A percentile compares a stretch with the other conserved stretches of the same genome.
Evolutionary conservation across 331 rosid genomes (phyloP).

Genomic region (Malus hybrid): DNA sequence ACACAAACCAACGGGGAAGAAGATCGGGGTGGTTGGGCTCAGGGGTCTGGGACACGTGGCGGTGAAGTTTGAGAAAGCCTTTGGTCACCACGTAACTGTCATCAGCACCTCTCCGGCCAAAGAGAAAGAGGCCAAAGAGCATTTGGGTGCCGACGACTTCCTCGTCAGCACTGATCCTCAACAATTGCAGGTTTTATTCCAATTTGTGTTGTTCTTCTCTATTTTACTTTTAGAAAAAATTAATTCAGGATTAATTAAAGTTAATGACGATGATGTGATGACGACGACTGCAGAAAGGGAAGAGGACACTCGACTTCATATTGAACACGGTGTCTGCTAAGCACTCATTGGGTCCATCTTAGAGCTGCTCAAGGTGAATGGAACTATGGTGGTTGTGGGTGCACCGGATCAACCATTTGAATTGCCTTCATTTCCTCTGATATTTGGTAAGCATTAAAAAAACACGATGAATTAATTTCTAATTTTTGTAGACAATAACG

Average conservation of each 20-base stretch:
- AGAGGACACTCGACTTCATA: constrained; percentile 44
- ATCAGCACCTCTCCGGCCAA: constrained; percentile 67
- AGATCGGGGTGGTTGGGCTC: constrained; percentile 59
- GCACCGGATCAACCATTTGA: constrained; percentile 67
- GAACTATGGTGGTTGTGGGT: too few relatives aligned
- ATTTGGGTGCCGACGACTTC: constrained; percentile 62
- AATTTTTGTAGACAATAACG: not conserved
- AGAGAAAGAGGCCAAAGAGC: constrained; percentile 42
- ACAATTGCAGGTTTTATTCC: constrained; percentile 27
- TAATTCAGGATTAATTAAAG: not conserved
- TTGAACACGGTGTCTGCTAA: too few relatives aligned
- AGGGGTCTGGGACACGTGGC: constrained; percentile 78
- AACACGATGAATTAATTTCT: not conserved
- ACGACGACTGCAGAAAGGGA: constrained; percentile 11
- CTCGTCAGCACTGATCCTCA: constrained; percentile 40
- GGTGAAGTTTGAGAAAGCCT: constrained; percentile 66
- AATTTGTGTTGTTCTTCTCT: not conserved
- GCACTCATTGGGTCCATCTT: too few relatives aligned
- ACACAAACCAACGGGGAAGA: constrained; percentile 30
- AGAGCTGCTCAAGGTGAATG: too few relatives aligned
- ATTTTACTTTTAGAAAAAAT: not conserved
- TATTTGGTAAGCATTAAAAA: constrained; percentile 37
- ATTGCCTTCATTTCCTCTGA: constrained; percentile 53
- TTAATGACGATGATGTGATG: not conserved
- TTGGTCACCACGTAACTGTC: constrained; percentile 76